Base-by-base conservation (phyloP, 768 basidiomycete genomes). In the Amanita exitialis region DNA sequence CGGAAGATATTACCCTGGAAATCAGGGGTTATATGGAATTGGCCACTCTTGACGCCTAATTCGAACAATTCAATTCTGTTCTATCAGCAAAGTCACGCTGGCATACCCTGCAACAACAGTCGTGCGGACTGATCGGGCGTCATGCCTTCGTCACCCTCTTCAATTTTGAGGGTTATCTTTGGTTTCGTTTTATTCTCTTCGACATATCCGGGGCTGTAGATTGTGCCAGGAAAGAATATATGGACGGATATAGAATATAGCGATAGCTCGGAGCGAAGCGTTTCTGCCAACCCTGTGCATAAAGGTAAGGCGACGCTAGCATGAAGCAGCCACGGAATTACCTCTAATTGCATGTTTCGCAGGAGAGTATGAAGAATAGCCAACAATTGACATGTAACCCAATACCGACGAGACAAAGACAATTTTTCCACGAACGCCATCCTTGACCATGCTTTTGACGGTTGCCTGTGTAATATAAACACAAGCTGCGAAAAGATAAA, bases 341-440 rank as follows among this genome's bases (percentile, higher is more conserved):
- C 91, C 91, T 67, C 90, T 69, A 5, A 95, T 62, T 6, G 93
- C 93, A 58, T 87, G 85, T 62, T 95, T 95, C 8, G 80, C 84
- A 0, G 91, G 89, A 0, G 86, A 71, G 64, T 95, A 95, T 1
- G 80, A 77, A 1, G 83, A 72, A 58, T 82, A 95, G 0, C 93
- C 92, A 3, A 86, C 66, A 49, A 92, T 78, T 2, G 79, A 75
- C 71, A 90, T 82, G 58, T 82, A 81, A 1, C 82, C 86, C 9
- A 92, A 65, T 4, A 82, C 78, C 0, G 87, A 90, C 1, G 81
- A 82, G 21, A 89, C 77, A 36, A 95, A 78, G 15, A 88, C 71
- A 35, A 92, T 82, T 61, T 86, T 90, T 18, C 85, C 78, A 53
- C 77, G 74, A 18, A 68, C 64, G 30, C 72, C 69, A n/a, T 75